Evolutionary conservation across 306 rosid genomes (phyloP).

Genomic region (Sicyos baderoa): DNA sequence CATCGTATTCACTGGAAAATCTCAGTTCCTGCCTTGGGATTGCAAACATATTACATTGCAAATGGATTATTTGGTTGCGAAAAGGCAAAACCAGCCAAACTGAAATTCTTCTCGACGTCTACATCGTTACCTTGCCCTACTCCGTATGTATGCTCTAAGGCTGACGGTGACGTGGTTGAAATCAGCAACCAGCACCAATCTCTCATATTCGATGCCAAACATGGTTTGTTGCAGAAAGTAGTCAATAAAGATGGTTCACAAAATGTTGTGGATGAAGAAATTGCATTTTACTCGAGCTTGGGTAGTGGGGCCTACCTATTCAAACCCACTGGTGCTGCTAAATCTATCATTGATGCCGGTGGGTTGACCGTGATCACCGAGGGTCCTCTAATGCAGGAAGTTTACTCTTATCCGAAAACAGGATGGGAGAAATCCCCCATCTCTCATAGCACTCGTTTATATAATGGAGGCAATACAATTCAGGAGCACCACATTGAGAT

Average conservation of each 20-base stretch:
- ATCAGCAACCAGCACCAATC: conserved; percentile 67
- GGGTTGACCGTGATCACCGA: conserved; percentile 58
- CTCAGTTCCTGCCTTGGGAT: conserved; percentile 80
- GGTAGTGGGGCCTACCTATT: conserved; percentile 94
- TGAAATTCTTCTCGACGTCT: conserved; percentile 52
- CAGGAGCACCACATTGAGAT: conserved; percentile 74
- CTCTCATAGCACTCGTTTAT: conserved; percentile 87
- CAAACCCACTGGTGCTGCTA: conserved; percentile 71
- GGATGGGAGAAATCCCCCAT: conserved; percentile 62
- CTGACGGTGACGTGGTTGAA: conserved; percentile 40
- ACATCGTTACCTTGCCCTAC: conserved; percentile 50
- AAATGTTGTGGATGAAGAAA: conserved; percentile 63
- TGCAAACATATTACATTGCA: conserved; percentile 67
- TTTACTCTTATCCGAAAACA: conserved; percentile 72
- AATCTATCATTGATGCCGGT: conserved; percentile 53
- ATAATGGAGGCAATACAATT: conserved; percentile 49
- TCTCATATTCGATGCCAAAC: conserved; percentile 55
- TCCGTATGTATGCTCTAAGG: conserved; percentile 59
- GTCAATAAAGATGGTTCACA: conserved; percentile 33
- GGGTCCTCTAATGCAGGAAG: conserved; percentile 86
- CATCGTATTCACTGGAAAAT: conserved; percentile 76
- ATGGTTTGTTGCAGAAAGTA: conserved; percentile 71
- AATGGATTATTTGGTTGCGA: conserved; percentile 56
- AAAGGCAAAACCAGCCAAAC: conserved; percentile 63
- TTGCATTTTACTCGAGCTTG: conserved; percentile 64